A percentile compares a stretch with the other conserved stretches of the same genome.
Conservation (phyloP, 2,329 filamentous ascomycete genomes). For the Kalaharituber pfeilii region DNA sequence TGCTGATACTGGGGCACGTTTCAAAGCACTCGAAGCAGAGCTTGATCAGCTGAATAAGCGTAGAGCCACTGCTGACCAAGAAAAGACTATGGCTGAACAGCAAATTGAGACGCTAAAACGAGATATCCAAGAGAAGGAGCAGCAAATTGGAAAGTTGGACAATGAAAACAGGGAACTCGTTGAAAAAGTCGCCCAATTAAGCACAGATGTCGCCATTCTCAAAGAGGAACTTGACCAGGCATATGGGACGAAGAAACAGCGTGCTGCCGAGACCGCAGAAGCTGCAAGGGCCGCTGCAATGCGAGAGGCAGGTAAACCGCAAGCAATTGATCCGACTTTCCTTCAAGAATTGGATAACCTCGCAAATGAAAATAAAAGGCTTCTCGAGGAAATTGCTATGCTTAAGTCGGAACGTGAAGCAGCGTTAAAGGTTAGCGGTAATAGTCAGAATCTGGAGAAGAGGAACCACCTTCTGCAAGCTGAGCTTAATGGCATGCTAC, state of each 20-base stretch:
- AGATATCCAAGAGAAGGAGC: constrained; percentile 26
- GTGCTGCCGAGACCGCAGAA: constrained; percentile 45
- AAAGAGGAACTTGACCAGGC: constrained; percentile 84
- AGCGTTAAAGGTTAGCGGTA: background rate
- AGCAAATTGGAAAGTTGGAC: constrained; percentile 29
- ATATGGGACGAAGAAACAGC: constrained; percentile 59
- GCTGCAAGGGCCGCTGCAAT: constrained; percentile 22
- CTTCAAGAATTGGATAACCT: constrained; percentile 30
- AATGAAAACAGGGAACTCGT: constrained; percentile 40
- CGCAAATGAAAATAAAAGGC: constrained; percentile 27
- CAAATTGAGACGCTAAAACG: constrained; percentile 19
- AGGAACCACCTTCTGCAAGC: constrained; percentile 41
- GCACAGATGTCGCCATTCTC: constrained; percentile 74
- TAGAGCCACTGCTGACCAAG: constrained; percentile 13
- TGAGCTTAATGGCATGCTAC: constrained; percentile 49
- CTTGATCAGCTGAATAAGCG: constrained; percentile 12
- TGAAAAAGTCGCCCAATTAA: constrained; percentile 45
- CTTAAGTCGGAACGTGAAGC: constrained; percentile 27
- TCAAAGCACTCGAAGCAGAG: constrained; percentile 24
- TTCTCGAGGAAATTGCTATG: constrained; percentile 30
- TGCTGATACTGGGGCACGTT: constrained; percentile 17
- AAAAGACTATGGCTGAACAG: constrained; percentile 3
- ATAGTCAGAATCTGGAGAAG: constrained; percentile 27
- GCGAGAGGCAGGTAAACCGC: constrained; percentile 27
- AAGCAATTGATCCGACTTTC: constrained; percentile 20